phyloP scores from a whole-genome alignment of 2,329 filamentous ascomycete genomes.

The Aspergillus ibericus region DNA sequence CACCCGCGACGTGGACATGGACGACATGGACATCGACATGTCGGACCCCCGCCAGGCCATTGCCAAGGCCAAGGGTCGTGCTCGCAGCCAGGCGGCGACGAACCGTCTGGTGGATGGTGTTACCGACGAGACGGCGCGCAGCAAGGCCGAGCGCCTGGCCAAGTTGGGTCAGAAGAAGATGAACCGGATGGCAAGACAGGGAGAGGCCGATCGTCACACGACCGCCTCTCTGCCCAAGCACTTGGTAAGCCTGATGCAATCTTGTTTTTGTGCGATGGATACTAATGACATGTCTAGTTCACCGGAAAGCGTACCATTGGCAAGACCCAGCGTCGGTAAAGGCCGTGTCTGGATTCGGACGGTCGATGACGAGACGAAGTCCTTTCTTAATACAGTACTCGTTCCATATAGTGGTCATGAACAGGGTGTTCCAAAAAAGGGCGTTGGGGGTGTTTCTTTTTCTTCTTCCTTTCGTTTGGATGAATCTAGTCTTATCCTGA shows the following conservation, averaged over 20 bases:
- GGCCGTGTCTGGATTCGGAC: conserved; percentile 6
- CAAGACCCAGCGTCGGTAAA: conserved; percentile 63
- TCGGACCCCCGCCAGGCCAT: conserved; percentile 48
- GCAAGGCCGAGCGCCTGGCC: conserved; percentile 79
- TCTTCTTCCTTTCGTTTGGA: conserved; percentile 24
- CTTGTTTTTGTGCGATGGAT: conserved; percentile 5
- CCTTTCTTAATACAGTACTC: conserved; percentile 28
- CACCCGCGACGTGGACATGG: conserved; percentile 63
- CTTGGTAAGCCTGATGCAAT: conserved; percentile 66
- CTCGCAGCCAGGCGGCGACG: conserved; percentile 54
- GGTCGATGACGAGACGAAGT: conserved; percentile 29
- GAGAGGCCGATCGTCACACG: conserved; percentile 91
- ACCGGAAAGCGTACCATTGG: conserved; percentile 91
- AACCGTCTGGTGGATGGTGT: conserved; percentile 56
- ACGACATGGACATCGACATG: conserved; percentile 65
- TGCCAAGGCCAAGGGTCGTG: conserved; percentile 71
- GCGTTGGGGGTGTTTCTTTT: conserved; percentile 19
- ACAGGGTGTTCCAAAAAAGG: conserved; percentile 17
- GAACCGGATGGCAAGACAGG: conserved; percentile 96
- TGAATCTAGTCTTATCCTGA: conserved; percentile 17
- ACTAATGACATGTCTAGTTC: conserved; percentile 56
- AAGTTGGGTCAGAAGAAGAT: conserved; percentile 97
- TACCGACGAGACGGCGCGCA: conserved; percentile 62
- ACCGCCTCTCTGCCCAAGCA: conserved; percentile 83
- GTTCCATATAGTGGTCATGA: conserved; percentile 17